A percentile compares a stretch with the other conserved stretches of the same genome.
Evolutionary conservation across 148 eudicot genomes (phyloP).

Genomic region (Camellia japonica): DNA sequence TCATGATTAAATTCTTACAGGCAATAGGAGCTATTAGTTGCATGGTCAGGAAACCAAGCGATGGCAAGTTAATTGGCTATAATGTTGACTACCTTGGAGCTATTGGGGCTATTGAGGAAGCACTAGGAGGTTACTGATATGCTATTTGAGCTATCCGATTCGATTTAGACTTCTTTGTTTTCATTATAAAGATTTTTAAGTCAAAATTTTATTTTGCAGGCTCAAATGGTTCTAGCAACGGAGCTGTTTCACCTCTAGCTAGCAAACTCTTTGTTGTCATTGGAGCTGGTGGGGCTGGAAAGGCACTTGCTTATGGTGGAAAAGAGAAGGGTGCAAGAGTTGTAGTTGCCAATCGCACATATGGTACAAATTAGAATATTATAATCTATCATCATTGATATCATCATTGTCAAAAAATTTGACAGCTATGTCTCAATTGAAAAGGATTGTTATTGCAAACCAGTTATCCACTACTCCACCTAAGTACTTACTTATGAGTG

Average conservation of each 20-base stretch:
- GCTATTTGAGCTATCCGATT: conserved; percentile 3
- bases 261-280: conserved; percentile 65
- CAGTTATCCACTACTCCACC: neutral
- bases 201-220: conserved; percentile 22
- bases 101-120: conserved; percentile 59
- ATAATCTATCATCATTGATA: neutral
- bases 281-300: conserved; percentile 91
- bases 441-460: neutral
- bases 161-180: neutral
- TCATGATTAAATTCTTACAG: conserved; percentile 26
- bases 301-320: conserved; percentile 82
- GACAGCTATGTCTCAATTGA: neutral
- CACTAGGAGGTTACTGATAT: conserved; percentile 35
- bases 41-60: conserved; percentile 39
- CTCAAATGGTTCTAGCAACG: conserved; percentile 19
- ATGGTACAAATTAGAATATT: conserved; percentile 34
- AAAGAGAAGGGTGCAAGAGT: conserved; percentile 74
- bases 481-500: neutral
- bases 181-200: neutral
- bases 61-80: conserved; percentile 58
- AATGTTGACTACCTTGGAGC: conserved; percentile 71
- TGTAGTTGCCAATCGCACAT: conserved; percentile 67
- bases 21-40: conserved; percentile 69
- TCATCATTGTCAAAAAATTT: neutral
- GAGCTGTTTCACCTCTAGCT: conserved; percentile 51